These are phyloP conservation scores for Emericellopsis terricola DNA, from an alignment of 495 filamentous ascomycete genomes.

Conservation along the genomic window DNA sequence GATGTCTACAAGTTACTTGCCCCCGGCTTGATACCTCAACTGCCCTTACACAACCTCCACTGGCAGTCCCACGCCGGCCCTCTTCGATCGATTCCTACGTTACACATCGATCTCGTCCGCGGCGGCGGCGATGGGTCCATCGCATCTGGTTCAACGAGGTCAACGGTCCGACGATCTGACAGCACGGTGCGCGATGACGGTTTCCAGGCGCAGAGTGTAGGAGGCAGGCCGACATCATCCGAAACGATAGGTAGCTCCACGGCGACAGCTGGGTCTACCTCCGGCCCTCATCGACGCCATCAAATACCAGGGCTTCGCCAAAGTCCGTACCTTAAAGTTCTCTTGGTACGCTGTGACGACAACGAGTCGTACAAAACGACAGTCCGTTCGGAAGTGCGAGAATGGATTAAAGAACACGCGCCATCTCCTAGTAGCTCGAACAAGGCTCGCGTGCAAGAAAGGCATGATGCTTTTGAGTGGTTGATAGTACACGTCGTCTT, in stretches of 20 bases:
- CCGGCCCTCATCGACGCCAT: slow-evolving; percentile 48
- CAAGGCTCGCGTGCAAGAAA: slow-evolving; percentile 34
- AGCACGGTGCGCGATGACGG: slow-evolving; percentile 27
- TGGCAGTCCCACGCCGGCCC: slow-evolving; percentile 92
- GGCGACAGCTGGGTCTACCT: slow-evolving; percentile 4
- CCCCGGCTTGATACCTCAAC: slow-evolving; percentile 50
- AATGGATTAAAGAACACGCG: slow-evolving; percentile 77
- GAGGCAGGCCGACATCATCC: slow-evolving; percentile 9
- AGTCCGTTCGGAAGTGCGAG: slow-evolving; percentile 58
- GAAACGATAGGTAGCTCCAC: slow-evolving; percentile 14
- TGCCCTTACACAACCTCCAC: slow-evolving; percentile 84
- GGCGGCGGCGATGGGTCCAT: slow-evolving; percentile 17
- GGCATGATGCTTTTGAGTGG: slow-evolving; percentile 96
- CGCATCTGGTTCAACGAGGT: slow-evolving; percentile 16
- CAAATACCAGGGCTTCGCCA: slow-evolving; percentile 89
- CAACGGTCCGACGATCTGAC: slow-evolving; percentile 20
- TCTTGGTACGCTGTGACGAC: slow-evolving; percentile 80
- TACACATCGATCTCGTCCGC: slow-evolving; percentile 74
- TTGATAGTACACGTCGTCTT: slow-evolving; percentile 81
- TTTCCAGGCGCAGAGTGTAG: slow-evolving; percentile 25
- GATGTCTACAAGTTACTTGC: slow-evolving; percentile 70
- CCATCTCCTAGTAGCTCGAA: slow-evolving; percentile 29
- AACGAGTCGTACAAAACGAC: slow-evolving; percentile 78
- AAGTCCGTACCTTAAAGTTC: slow-evolving; percentile 87
- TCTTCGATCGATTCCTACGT: slow-evolving; percentile 74